Percentiles rank a stretch among this genome's conserved stretches.
Conservation (phyloP, 352 stramenopile genomes). For the Phytophthora parvispora region DNA sequence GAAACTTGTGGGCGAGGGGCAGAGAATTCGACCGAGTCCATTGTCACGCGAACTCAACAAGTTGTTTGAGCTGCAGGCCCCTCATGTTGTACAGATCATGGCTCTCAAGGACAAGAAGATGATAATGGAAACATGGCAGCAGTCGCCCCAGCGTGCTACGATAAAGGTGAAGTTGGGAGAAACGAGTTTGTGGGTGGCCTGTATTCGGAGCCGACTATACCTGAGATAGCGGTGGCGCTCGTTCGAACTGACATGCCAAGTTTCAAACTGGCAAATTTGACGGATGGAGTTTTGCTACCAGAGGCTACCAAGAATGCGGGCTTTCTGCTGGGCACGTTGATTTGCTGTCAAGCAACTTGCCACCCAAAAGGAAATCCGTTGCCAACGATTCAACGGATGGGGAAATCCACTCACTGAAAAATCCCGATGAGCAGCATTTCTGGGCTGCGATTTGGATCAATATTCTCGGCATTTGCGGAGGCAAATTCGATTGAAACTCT, state of each 20-base stretch:
- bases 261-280: neutral
- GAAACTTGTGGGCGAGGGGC: neutral
- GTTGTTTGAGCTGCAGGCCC: neutral
- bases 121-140: neutral
- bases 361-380: neutral
- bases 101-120: neutral
- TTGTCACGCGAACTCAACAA: neutral
- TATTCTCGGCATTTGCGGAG: neutral
- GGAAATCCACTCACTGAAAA: neutral
- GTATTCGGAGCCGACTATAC: neutral
- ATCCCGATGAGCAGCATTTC: neutral
- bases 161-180: neutral
- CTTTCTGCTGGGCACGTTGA: neutral
- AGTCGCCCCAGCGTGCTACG: neutral
- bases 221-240: neutral
- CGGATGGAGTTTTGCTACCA: neutral
- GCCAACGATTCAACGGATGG: neutral
- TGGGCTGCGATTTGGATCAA: neutral
- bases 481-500: neutral
- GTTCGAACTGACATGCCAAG: neutral
- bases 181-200: neutral
- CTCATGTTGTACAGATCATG: neutral
- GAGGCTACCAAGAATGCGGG: neutral
- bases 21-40: neutral
- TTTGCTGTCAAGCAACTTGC: neutral